Base-by-base conservation (phyloP, 1,139 yeast genomes). In the Kazachstania sp. region DNA sequence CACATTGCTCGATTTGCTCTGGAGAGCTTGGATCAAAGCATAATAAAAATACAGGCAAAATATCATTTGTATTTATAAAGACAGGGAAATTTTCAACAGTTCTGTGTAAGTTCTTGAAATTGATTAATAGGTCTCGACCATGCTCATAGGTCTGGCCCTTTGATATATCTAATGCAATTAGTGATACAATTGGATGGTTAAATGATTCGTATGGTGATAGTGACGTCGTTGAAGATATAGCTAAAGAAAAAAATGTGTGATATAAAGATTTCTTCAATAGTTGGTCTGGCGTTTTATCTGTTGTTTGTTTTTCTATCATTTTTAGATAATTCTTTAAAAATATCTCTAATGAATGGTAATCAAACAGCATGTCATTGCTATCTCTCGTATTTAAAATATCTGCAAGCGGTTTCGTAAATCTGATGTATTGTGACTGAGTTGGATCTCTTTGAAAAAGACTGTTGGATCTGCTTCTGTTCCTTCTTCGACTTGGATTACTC, bases 141-240 rank as follows among this genome's bases (percentile, higher is more conserved):
- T 74, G 77, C 29, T 71, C 70, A 39, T 79, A 76, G 13, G 52
- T 52, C 45, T 63, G 60, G 2, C 57, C 60, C 37, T 46, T 48
- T n/a, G 58, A 49, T 19, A 61, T 49, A 47, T 64, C 68, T 13
- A 90, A 71, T 4, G 84, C 83, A 46, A 88, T 73, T 16, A 90
- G 66, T 45, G 90, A 86, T 1, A 88, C 76, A 1, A 88, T 77
- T 0, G 98, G 97, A 62, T 92, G 97, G 56, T 86, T 83, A 62
- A 90, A 83, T 2, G 92, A 82, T 63, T 92, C 97, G 63, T 86
- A 88, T 1, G 95, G 83, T 2, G 87, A 80, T 5, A 86, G 70
- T 23, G 75, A 74, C 34, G 78, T 74, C 12, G 64, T 62, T 7
- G 84, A 73, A 0, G 90, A 73, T 23, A 85, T 71, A 28, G 86